Base-by-base conservation (phyloP, 495 filamentous ascomycete species). In the Terfezia claveryi region DNA sequence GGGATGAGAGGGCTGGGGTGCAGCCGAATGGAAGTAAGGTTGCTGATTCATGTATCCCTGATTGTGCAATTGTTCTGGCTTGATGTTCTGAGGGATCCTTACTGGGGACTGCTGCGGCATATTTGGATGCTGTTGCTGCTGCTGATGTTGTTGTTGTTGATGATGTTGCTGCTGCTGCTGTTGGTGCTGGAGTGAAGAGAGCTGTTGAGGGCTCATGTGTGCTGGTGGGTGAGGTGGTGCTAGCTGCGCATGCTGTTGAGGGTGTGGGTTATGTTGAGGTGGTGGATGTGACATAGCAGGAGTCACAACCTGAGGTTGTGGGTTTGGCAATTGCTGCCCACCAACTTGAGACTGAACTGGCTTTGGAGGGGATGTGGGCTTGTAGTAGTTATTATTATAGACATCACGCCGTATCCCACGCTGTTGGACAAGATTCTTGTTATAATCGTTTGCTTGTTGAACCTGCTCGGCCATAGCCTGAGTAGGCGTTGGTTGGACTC, bases 391-490 rank as follows among this genome's bases (percentile, higher is more conserved):
- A 53, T 85, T 79, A 58, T 91, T 71, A 56, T 82, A 88, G 55
- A 58, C 59, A 54, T 86, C 80, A 46, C 70, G 74, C 53, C 91
- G 80, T 65, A 80, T 78, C 32, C 72, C 78, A 55, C 89, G 78
- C 61, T 86, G 81, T 55, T 80, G 74, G 55, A 79, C 81, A 32
- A 96, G 70, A 36, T 73, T 70, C 61, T 88, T 88, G 68, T 93
- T 96, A 71, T 80, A 93, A 62, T 96, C 88, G 37, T 86, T 83
- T 4, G 88, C 80, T 44, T 91, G 85, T 36, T 82, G 76, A 36
- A 87, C 87, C 63, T 96, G 87, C 53, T 83, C 84, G 56, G 92
- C 71, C 55, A 96, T 80, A 59, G 95, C 89, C n/a, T 77, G 68
- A 5, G 80, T 73, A n/a, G 82, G 75, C 59, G 80, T 89, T 14